Percentiles rank a stretch among this genome's conserved stretches.
These are phyloP conservation scores for Aureobasidium subglaciale DNA, from an alignment of 2,329 filamentous ascomycete genomes.

Conservation along the genomic window DNA sequence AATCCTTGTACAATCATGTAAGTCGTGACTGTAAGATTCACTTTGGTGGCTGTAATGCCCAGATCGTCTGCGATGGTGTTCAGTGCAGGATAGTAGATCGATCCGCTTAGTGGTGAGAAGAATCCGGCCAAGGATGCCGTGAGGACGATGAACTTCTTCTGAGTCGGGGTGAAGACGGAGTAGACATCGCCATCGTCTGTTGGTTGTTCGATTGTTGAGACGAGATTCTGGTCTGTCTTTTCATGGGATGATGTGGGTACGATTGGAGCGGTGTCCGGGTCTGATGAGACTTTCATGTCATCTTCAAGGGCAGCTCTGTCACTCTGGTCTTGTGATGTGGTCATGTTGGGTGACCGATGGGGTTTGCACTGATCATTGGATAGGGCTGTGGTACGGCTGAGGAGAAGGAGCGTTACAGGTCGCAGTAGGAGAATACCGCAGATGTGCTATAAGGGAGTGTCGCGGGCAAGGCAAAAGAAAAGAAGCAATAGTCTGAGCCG, in stretches of 20 bases:
- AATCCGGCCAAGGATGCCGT: conserved; percentile 23
- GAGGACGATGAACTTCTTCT: conserved; percentile 27
- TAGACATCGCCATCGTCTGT: conserved; percentile 20
- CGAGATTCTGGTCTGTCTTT: not conserved
- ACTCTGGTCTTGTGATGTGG: not conserved
- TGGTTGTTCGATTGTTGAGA: not conserved
- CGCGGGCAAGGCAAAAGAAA: too few relatives aligned
- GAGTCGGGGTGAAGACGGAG: conserved; percentile 25
- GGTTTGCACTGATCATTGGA: not conserved
- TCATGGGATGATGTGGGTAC: not conserved
- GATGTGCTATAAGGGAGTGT: too few relatives aligned
- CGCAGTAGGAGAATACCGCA: too few relatives aligned
- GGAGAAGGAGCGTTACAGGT: too few relatives aligned
- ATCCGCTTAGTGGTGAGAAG: conserved; percentile 30
- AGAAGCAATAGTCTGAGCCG: too few relatives aligned
- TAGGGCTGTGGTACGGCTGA: not conserved
- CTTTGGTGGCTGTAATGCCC: conserved; percentile 34
- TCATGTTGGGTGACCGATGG: not conserved
- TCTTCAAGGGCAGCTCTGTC: not conserved
- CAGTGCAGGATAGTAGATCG: conserved; percentile 35
- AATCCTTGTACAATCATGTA: conserved; percentile 37
- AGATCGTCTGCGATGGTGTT: conserved; percentile 30
- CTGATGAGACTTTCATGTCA: not conserved
- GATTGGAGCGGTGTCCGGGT: not conserved
- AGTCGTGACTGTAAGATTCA: conserved; percentile 46